Base-by-base conservation (phyloP, 441 rosid genomes). In the Mallotus repandus region DNA sequence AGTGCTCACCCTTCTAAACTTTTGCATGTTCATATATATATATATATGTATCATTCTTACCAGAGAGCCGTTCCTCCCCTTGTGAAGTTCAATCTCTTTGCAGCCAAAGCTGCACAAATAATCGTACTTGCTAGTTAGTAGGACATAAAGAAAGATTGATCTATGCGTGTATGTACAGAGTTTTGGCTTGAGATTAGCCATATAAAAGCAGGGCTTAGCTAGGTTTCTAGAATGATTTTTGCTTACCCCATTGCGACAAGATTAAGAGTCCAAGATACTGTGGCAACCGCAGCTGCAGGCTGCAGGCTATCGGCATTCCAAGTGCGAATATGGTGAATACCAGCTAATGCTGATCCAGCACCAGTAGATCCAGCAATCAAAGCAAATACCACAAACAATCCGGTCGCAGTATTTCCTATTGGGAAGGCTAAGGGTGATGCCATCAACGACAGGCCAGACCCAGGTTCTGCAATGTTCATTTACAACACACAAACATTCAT, bases 371-470 rank as follows among this genome's bases (percentile, higher is more conserved):
- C 99, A n/a, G 99, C 98, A 14, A 95, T 82, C 82, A 95, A 63
- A 66, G 96, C 77, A 57, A 92, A 91, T 15, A 81, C 87, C 63
- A 92, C 90, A 38, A 95, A 92, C 80, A 92, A 92, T 61, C 99
- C 99, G 0, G 99, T 92, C 12, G 99, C 98, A 19, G 90, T 93
- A 53, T 95, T 95, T 15, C 99, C 97, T 94, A 95, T 92, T 0
- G 98, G 99, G 72, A 95, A 95, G 77, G 82, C 78, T 68, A 95
- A 85, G 1, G 99, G 97, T 9, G 99, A 95, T 76, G 92, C 92
- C 82, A 92, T 93, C 1, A 89, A 89, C 0, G 99, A 94, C 41
- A 92, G 93, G n/a, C 83, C 74, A 9, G 78, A 83, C 18, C 78
- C 93, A 54, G 96, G 87, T 53, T 94, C 98, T 94, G 90, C 77